A percentile compares a stretch with the other conserved stretches of the same genome.
These are phyloP conservation scores for Verruconis gallopava DNA, from an alignment of 2,329 filamentous ascomycete species.

Conservation along the genomic window DNA sequence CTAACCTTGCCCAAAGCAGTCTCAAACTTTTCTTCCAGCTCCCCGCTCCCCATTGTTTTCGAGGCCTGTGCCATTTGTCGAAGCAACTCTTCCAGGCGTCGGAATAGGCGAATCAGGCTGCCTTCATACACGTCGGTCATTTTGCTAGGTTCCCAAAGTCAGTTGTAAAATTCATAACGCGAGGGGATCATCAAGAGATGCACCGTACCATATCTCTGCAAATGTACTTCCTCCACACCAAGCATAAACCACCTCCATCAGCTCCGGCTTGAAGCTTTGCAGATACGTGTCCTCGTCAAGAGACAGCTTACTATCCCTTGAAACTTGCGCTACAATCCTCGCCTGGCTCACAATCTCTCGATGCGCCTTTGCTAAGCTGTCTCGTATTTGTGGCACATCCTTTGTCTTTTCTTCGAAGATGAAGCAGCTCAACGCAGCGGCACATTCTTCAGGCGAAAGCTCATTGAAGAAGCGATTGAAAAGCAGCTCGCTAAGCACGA, in stretches of 20 bases:
- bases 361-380: constrained; percentile 76
- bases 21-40: constrained; percentile 86
- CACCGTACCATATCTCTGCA: constrained; percentile 80
- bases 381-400: constrained; percentile 55
- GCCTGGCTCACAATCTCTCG: constrained; percentile 81
- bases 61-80: constrained; percentile 90
- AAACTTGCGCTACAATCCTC: constrained; percentile 79
- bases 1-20: constrained; percentile 71
- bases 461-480: constrained; percentile 99
- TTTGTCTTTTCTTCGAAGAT: constrained; percentile 96
- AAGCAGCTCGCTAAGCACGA: constrained; percentile 81
- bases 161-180: constrained; percentile 8
- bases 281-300: constrained; percentile 95
- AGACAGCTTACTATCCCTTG: constrained; percentile 82
- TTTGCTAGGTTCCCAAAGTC: constrained; percentile 49
- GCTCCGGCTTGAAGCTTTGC: constrained; percentile 76
- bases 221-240: constrained; percentile 90
- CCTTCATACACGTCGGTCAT: constrained; percentile 99
- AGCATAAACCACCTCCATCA: constrained; percentile 91
- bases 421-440: constrained; percentile 79
- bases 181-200: neutral
- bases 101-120: constrained; percentile 89
- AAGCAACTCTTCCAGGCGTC: constrained; percentile 83
- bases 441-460: constrained; percentile 73
- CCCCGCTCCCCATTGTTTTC: constrained; percentile 97